Evolutionary conservation across 1,284 basidiomycete species (phyloP).

Genomic region (Cryptococcus wingfieldii): DNA sequence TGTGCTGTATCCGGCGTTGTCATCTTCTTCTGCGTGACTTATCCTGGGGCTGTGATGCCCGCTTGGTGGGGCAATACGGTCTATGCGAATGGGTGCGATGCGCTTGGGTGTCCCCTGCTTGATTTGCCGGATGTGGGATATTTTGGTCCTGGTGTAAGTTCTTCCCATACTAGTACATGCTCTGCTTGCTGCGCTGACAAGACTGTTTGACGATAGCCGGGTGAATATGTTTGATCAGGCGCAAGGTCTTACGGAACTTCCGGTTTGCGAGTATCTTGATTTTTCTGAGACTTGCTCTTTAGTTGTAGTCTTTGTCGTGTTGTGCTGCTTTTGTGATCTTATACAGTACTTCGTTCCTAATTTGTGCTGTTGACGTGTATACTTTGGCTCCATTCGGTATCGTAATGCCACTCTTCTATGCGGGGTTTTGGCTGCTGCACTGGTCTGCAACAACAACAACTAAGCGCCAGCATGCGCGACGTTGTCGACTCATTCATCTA

Average conservation of each 20-base stretch:
- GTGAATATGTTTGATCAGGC: not conserved
- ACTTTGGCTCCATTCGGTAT: too few relatives aligned
- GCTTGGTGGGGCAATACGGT: constrained; percentile 18
- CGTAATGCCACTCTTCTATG: too few relatives aligned
- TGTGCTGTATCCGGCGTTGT: constrained; percentile 11
- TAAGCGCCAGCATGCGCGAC: too few relatives aligned
- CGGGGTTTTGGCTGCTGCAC: too few relatives aligned
- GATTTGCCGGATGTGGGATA: constrained; percentile 15
- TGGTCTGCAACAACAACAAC: too few relatives aligned
- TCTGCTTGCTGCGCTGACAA: not conserved
- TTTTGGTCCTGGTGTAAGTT: constrained; percentile 20
- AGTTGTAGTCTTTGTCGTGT: too few relatives aligned
- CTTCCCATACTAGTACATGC: not conserved
- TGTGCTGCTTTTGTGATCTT: too few relatives aligned
- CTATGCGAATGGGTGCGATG: constrained; percentile 12
- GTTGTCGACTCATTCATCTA: too few relatives aligned
- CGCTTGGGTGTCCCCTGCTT: constrained; percentile 11
- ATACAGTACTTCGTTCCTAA: too few relatives aligned
- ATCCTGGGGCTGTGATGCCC: constrained; percentile 11
- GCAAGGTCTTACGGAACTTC: not conserved
- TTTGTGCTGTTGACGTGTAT: too few relatives aligned
- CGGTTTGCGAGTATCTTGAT: not conserved
- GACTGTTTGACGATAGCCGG: not conserved
- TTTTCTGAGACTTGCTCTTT: too few relatives aligned
- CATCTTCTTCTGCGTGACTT: constrained; percentile 17